phyloP scores from a whole-genome alignment of 768 basidiomycete genomes.

The Lentinus tigrinus region DNA sequence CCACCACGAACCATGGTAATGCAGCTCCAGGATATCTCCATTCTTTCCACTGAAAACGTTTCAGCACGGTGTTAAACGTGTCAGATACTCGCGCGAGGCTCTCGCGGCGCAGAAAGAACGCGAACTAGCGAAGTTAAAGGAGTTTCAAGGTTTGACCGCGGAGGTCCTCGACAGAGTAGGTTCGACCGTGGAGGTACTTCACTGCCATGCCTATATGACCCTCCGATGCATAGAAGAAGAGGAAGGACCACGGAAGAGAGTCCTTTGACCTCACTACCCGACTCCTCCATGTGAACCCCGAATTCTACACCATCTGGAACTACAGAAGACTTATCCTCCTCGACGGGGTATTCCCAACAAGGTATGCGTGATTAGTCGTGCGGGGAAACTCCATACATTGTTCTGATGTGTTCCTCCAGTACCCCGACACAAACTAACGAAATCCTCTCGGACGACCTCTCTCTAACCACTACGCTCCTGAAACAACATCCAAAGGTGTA shows the following conservation, averaged over 20 bases:
- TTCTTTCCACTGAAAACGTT: neutral
- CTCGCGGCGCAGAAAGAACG: slow-evolving; percentile 65
- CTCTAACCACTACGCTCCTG: slow-evolving; percentile 77
- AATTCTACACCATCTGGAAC: slow-evolving; percentile 97
- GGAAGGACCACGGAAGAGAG: slow-evolving; percentile 65
- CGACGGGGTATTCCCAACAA: slow-evolving; percentile 64
- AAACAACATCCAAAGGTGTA: slow-evolving; percentile 92
- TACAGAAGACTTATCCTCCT: slow-evolving; percentile 81
- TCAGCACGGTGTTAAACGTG: slow-evolving; percentile 72
- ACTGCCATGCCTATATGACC: slow-evolving; percentile 5
- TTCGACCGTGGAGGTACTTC: slow-evolving; percentile 1
- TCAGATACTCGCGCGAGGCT: slow-evolving; percentile 55
- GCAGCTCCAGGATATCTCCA: neutral
- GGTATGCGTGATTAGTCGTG: slow-evolving; percentile 40
- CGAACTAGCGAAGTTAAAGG: slow-evolving; percentile 73
- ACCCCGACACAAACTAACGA: slow-evolving; percentile 59
- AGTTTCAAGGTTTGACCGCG: slow-evolving; percentile 67
- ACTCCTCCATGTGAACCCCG: slow-evolving; percentile 83
- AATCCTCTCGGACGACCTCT: slow-evolving; percentile 69
- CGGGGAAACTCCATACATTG: neutral
- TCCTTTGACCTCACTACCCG: slow-evolving; percentile 75
- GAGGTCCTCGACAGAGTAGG: slow-evolving; percentile 63
- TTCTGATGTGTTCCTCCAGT: slow-evolving; percentile 34
- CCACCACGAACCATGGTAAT: slow-evolving; percentile 11
- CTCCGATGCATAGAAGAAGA: slow-evolving; percentile 55